A percentile compares a stretch with the other conserved stretches of the same genome.
These are phyloP conservation scores for Crucihimalaya himalaica DNA, from an alignment of 345 rosid genomes.

Conservation along the genomic window DNA sequence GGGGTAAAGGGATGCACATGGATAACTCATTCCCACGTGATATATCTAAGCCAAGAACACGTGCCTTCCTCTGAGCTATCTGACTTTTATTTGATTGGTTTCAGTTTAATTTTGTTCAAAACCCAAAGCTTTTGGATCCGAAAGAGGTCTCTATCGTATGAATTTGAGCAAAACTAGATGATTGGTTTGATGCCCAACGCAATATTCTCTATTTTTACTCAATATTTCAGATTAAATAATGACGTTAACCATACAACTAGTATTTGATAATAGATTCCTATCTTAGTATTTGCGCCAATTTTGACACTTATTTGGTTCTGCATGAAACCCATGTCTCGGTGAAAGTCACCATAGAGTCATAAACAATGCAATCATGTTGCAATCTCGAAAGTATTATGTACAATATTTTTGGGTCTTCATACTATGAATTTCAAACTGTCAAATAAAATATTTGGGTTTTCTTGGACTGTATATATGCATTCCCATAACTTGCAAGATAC, in stretches of 20 bases:
- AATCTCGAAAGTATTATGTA: slow-evolving; percentile 6
- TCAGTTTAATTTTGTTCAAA: slow-evolving; percentile 29
- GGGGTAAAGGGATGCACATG: slow-evolving; percentile 42
- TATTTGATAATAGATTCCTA: neutral
- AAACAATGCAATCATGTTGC: slow-evolving; percentile 36
- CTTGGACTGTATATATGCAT: neutral
- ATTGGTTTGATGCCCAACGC: slow-evolving; percentile 36
- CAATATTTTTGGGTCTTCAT: neutral
- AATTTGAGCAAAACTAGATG: slow-evolving; percentile 44
- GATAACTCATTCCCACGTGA: slow-evolving; percentile 41
- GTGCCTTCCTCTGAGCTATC: slow-evolving; percentile 36
- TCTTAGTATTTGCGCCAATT: slow-evolving; percentile 27
- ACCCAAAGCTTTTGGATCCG: slow-evolving; percentile 39
- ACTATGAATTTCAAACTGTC: neutral
- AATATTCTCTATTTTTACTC: slow-evolving; percentile 30
- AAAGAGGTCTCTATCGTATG: slow-evolving; percentile 45
- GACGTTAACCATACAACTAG: slow-evolving; percentile 3
- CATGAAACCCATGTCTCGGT: slow-evolving; percentile 26
- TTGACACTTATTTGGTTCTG: slow-evolving; percentile 30
- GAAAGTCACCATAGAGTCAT: slow-evolving; percentile 27
- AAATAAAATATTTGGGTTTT: no score
- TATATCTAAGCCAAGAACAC: slow-evolving; percentile 38
- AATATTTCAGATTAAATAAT: neutral
- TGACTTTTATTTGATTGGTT: slow-evolving; percentile 41
- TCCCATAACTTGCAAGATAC: no score